Percentiles rank a stretch among this genome's conserved stretches.
Conservation (phyloP, 805 yeast genomes). For the Saturnispora silvae region DNA sequence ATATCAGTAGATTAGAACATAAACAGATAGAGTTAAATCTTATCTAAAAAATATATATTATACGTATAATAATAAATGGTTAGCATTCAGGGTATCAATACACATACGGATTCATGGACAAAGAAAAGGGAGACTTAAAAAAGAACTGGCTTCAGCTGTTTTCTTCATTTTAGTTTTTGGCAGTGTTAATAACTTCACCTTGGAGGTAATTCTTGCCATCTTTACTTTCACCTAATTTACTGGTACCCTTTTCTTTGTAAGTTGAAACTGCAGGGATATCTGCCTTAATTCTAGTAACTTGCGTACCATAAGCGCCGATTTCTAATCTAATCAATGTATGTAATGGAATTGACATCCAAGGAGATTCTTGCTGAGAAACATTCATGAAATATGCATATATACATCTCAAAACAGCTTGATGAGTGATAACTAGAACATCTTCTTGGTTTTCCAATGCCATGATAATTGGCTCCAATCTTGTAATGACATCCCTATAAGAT, state of each 20-base stretch:
- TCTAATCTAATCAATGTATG: constrained; percentile 91
- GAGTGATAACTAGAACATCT: constrained; percentile 89
- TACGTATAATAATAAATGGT: no score
- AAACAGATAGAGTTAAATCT: no score
- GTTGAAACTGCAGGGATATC: constrained; percentile 97
- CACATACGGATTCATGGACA: no score
- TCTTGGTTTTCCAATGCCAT: constrained; percentile 98
- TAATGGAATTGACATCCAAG: constrained; percentile 98
- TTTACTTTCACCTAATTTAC: constrained; percentile 44
- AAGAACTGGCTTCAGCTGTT: no score
- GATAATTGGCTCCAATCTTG: constrained; percentile 90
- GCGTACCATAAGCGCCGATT: constrained; percentile 87
- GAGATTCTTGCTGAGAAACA: constrained; percentile 93
- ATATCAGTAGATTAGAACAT: no score
- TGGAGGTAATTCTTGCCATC: constrained; percentile 31
- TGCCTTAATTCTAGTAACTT: constrained; percentile 84
- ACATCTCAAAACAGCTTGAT: constrained; percentile 94
- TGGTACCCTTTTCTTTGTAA: constrained; percentile 88
- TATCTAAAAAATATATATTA: no score
- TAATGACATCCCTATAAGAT: constrained; percentile 89
- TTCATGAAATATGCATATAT: constrained; percentile 97
- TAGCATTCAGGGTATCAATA: no score
- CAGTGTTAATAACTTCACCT: constrained; percentile 37
- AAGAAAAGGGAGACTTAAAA: no score
- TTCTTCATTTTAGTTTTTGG: no score